phyloP scores from a whole-genome alignment of 345 rosid species.

The Eucalyptus grandis region DNA sequence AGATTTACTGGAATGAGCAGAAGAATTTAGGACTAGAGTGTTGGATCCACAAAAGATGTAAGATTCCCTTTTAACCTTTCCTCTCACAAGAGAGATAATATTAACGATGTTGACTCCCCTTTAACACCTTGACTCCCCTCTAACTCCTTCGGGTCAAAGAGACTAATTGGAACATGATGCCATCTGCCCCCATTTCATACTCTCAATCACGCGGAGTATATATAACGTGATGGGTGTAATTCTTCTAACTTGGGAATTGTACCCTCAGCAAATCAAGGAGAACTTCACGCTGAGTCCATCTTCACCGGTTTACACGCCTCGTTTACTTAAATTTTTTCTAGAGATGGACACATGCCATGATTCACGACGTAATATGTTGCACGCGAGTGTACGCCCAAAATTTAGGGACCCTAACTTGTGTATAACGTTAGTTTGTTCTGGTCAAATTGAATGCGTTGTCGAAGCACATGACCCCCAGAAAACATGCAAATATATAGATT shows the following conservation, averaged over 20 bases:
- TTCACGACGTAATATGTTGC: background rate
- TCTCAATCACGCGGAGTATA: background rate
- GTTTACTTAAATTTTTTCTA: background rate
- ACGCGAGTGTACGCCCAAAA: rapidly evolving
- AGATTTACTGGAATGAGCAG: background rate
- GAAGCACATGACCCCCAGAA: too few species aligned
- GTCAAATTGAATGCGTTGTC: too few species aligned
- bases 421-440: rapidly evolving
- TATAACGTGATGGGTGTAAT: background rate
- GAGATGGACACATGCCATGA: background rate
- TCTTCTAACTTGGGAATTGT: background rate
- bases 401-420: background rate
- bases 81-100: background rate
- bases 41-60: background rate
- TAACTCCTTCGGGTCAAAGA: background rate
- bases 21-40: background rate
- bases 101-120: too few species aligned
- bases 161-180: background rate
- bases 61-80: background rate
- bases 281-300: background rate
- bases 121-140: background rate
- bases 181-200: background rate
- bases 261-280: background rate
- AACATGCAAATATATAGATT: rapidly evolving
- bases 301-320: background rate